These are phyloP conservation scores for Chaetomiaceae sp. DNA, from an alignment of 2,329 filamentous ascomycete genomes.

Conservation along the genomic window DNA sequence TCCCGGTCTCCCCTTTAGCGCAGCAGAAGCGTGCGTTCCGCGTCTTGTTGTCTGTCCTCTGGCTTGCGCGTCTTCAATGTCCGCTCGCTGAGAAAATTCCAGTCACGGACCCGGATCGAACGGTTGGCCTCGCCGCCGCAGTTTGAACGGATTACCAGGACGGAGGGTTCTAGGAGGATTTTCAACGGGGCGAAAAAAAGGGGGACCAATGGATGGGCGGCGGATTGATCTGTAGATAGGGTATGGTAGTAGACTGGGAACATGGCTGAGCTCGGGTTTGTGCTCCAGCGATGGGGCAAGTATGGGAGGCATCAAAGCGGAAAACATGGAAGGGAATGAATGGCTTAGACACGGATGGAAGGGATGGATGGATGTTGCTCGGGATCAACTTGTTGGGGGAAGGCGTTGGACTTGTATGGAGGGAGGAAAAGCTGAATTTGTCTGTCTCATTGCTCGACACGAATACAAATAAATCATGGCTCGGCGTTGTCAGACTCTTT, in stretches of 20 bases:
- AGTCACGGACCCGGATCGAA: background rate
- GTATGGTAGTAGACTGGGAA: no score
- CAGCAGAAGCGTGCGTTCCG: background rate
- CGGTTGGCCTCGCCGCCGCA: background rate
- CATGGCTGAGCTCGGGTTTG: background rate
- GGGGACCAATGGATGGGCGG: background rate
- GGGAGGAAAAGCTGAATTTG: no score
- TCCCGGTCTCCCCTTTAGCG: conserved; percentile 1
- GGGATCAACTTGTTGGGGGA: background rate
- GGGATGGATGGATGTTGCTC: background rate
- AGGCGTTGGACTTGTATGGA: background rate
- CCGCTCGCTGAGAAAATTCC: conserved; percentile 6
- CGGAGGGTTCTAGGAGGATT: background rate
- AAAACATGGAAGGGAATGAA: background rate
- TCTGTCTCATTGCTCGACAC: no score
- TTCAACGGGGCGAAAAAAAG: background rate
- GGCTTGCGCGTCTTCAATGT: conserved; percentile 5
- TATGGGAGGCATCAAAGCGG: background rate
- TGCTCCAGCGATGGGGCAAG: conserved; percentile 6
- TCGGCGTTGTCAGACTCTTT: no score
- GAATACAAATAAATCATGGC: no score
- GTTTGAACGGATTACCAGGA: background rate
- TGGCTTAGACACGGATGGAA: background rate
- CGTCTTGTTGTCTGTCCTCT: background rate
- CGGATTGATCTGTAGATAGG: conserved; percentile 7